Evolutionary conservation across 208 protist genomes (phyloP).

Genomic region (Trypanosoma rangeli): DNA sequence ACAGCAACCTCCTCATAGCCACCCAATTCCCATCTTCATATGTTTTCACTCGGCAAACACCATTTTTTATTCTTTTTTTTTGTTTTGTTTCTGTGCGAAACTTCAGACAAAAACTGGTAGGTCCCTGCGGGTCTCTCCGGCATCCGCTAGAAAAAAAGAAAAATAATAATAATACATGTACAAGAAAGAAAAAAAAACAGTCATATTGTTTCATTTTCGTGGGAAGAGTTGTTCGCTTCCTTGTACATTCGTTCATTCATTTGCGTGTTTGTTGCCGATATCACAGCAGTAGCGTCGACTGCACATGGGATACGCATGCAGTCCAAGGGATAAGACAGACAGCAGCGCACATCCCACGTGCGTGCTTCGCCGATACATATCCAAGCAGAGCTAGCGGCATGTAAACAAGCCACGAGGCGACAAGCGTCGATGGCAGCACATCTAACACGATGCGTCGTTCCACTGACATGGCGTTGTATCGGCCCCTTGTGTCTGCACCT

Average conservation of each 20-base stretch:
- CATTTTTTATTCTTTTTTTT: too few species aligned
- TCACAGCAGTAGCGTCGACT: slow-evolving; percentile 48
- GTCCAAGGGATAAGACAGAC: slow-evolving; percentile 58
- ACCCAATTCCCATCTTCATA: too few species aligned
- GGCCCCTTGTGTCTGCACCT: slow-evolving; percentile 28
- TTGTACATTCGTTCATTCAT: too few species aligned
- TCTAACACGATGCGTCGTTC: slow-evolving; percentile 51
- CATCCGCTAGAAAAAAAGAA: too few species aligned
- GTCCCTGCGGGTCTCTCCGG: too few species aligned
- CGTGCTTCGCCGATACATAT: slow-evolving; percentile 40
- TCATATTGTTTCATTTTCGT: neutral
- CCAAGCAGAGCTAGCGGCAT: slow-evolving; percentile 42
- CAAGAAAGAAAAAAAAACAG: slow-evolving; percentile 4
- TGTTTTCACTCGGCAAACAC: too few species aligned
- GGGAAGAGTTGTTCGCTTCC: neutral
- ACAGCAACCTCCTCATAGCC: too few species aligned
- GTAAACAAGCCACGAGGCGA: slow-evolving; percentile 74
- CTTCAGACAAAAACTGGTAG: too few species aligned
- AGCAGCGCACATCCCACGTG: slow-evolving; percentile 21
- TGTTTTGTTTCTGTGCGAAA: too few species aligned
- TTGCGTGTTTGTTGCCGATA: neutral
- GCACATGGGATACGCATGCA: slow-evolving; percentile 45
- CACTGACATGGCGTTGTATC: slow-evolving; percentile 52
- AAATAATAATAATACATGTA: neutral
- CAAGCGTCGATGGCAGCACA: slow-evolving; percentile 67